Percentiles rank a stretch among this genome's conserved stretches.
phyloP scores from a whole-genome alignment of 257 asterid genomes.

The Nicotiana otophora region DNA sequence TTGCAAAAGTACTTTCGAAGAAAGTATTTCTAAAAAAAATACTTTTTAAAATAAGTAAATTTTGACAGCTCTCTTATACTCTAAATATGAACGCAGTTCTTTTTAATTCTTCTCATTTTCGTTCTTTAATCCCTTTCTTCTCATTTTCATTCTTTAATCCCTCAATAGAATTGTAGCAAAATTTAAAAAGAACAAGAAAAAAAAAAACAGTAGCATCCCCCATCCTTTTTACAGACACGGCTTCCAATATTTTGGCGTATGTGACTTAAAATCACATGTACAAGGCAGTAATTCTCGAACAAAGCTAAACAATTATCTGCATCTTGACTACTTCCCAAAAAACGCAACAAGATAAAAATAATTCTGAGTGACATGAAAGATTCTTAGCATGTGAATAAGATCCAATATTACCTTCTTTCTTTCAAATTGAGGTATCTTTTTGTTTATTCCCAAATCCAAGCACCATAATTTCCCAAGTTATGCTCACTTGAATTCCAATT shows the following conservation, averaged over 20 bases:
- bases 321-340: neutral
- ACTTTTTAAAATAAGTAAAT: too few species aligned
- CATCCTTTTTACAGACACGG: neutral
- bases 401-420: neutral
- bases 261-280: neutral
- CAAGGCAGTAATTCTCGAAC: neutral
- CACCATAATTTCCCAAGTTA: neutral
- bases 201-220: neutral
- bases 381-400: neutral
- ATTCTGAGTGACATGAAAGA: neutral
- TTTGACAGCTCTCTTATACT: neutral
- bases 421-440: neutral
- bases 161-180: neutral
- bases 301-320: neutral
- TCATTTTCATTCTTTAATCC: neutral
- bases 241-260: neutral
- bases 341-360: neutral
- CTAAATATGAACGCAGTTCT: neutral
- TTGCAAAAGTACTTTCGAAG: too few species aligned
- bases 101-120: neutral
- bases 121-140: too few species aligned
- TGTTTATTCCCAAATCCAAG: neutral
- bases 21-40: too few species aligned
- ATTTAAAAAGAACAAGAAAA: neutral
- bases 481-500: neutral